Conservation (phyloP, 805 yeast species). For the baker's yeast (Saccharomyces cerevisiae) region DNA sequence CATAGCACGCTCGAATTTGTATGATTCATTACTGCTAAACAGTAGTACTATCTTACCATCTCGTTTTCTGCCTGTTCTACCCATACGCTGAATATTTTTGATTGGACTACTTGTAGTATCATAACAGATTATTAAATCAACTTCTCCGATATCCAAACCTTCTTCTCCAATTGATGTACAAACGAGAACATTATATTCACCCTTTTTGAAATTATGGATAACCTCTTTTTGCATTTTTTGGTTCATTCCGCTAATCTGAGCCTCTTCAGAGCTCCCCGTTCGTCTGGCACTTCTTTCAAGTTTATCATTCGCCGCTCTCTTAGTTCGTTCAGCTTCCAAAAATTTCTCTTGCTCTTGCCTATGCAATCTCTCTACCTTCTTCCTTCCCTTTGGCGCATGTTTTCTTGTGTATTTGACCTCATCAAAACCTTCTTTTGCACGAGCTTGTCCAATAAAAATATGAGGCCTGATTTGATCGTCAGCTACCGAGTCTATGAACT, state of each 20-base stretch:
- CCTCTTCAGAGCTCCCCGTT: slow-evolving; percentile 62
- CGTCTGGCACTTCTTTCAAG: slow-evolving; percentile 34
- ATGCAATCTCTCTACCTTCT: slow-evolving; percentile 30
- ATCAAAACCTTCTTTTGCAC: slow-evolving; percentile 62
- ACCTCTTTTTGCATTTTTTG: slow-evolving; percentile 81
- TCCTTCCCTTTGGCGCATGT: slow-evolving; percentile 37
- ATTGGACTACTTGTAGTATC: slow-evolving; percentile 93
- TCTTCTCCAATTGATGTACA: slow-evolving; percentile 98
- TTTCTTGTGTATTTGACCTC: slow-evolving; percentile 42
- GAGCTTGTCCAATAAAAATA: slow-evolving; percentile 87
- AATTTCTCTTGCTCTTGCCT: slow-evolving; percentile 28
- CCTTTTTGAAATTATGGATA: slow-evolving; percentile 63
- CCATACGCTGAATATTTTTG: slow-evolving; percentile 91
- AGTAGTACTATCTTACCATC: slow-evolving; percentile 75
- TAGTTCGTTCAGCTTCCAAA: slow-evolving; percentile 26
- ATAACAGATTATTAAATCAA: slow-evolving; percentile 84
- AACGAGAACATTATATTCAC: slow-evolving; percentile 69
- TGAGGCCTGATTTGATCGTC: slow-evolving; percentile 51
- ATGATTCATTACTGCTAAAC: slow-evolving; percentile 67
- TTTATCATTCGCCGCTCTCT: slow-evolving; percentile 28
- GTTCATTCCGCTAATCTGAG: slow-evolving; percentile 78
- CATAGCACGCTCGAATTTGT: slow-evolving; percentile 77
- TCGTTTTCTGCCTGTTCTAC: slow-evolving; percentile 93
- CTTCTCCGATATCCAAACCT: slow-evolving; percentile 97
- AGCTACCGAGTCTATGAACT: slow-evolving; percentile 41